Evolutionary conservation across 371 early-diverging fungal species (phyloP).

Genomic region (Blakeslea trispora): DNA sequence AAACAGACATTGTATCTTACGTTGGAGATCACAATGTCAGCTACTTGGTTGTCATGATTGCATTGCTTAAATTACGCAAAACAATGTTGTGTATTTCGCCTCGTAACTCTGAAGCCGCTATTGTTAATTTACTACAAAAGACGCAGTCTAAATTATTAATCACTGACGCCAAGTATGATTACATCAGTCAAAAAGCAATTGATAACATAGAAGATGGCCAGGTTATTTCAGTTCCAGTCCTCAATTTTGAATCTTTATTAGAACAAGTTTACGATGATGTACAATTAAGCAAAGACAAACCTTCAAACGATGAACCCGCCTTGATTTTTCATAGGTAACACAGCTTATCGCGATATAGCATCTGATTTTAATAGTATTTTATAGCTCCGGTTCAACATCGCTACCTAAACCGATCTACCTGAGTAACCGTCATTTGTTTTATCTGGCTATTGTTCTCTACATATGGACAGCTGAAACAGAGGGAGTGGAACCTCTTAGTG

Average conservation of each 20-base stretch:
- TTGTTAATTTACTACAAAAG: constrained; percentile 22
- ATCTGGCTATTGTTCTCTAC: background rate
- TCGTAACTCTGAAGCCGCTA: constrained; percentile 35
- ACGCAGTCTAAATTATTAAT: constrained; percentile 19
- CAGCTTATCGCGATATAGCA: background rate
- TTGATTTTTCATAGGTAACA: constrained; percentile 21
- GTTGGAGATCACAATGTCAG: constrained; percentile 24
- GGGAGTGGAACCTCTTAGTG: background rate
- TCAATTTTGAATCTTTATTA: background rate
- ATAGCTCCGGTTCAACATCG: constrained; percentile 31
- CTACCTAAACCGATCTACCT: constrained; percentile 35
- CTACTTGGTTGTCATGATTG: constrained; percentile 25
- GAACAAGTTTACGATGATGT: background rate
- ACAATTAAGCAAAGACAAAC: too few species aligned
- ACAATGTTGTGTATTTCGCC: constrained; percentile 28
- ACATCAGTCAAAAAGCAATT: constrained; percentile 15
- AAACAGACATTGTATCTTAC: constrained; percentile 7
- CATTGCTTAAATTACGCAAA: constrained; percentile 25
- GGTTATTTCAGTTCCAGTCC: background rate
- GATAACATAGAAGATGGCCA: constrained; percentile 6
- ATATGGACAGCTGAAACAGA: background rate
- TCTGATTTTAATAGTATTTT: background rate
- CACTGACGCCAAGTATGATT: constrained; percentile 12
- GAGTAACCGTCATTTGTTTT: constrained; percentile 25
- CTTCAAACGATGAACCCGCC: background rate